A percentile compares a stretch with the other conserved stretches of the same genome.
Conservation (phyloP, 1,284 basidiomycete species). For the Microbotryum lychnidis-dioicae region DNA sequence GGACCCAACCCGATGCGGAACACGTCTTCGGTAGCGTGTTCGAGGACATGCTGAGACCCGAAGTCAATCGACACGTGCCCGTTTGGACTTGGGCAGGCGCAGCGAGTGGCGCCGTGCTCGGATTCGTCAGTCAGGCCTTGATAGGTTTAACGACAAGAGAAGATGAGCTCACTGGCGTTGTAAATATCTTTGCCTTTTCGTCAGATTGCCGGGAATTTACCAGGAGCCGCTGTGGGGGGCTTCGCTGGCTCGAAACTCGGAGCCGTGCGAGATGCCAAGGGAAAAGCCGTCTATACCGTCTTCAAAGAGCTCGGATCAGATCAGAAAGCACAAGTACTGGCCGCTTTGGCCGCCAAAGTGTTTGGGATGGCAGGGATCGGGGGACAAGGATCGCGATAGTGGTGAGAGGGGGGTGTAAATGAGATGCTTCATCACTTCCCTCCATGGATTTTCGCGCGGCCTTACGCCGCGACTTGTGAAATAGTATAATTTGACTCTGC, state of each 20-base stretch:
- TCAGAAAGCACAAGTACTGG: conserved; percentile 59
- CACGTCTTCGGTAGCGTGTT: conserved; percentile 80
- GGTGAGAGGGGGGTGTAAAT: background rate
- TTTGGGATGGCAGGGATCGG: conserved; percentile 48
- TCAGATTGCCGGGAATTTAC: conserved; percentile 70
- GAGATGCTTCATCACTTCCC: background rate
- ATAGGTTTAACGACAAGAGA: no score
- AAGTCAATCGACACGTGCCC: conserved; percentile 55
- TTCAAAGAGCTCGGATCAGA: conserved; percentile 51
- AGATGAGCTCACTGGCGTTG: background rate
- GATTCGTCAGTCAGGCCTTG: conserved; percentile 47
- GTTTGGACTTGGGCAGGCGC: conserved; percentile 74
- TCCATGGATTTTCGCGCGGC: background rate
- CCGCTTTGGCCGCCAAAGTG: conserved; percentile 80
- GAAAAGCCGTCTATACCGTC: conserved; percentile 83
- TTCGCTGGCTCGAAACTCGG: conserved; percentile 78
- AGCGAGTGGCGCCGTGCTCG: conserved; percentile 53
- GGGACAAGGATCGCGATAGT: background rate
- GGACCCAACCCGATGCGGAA: conserved; percentile 60
- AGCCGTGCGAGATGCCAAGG: conserved; percentile 83
- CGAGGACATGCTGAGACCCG: conserved; percentile 68
- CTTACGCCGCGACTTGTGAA: no score
- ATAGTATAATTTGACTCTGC: no score
- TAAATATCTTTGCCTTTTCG: background rate
- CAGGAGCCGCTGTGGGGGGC: conserved; percentile 55